Base-by-base conservation (phyloP, 768 basidiomycete genomes). In the Tubosaeta sp. region DNA sequence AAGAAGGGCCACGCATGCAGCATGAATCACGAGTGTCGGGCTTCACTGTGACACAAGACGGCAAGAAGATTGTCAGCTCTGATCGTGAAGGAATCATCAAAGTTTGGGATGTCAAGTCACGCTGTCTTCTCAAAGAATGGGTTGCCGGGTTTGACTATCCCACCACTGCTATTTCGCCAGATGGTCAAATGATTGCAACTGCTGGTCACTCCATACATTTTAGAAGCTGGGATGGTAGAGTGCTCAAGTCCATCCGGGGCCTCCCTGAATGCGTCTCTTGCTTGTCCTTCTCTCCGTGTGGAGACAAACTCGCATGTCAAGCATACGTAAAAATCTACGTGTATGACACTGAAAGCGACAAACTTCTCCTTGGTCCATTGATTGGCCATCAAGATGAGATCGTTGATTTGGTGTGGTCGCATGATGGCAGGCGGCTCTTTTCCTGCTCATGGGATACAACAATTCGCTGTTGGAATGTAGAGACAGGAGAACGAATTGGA, bases 381-480 rank as follows among this genome's bases (percentile, higher is more conserved):
- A 26, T 27, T 16, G 50, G 42, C n/a, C 54, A 52, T 13, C 13
- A 11, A 3, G 11, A 37, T 6, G 1, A 3, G 8, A 31, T 10
- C 45, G 35, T 22, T 22, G 22, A 3, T 22, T 22, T 51, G 3
- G 4, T 43, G 26, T 55, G 54, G 54, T 47, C 54, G 6, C 46
- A 25, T 6, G 54, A 55, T 46, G 50, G 50, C 22, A 37, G 16
- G 1, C 41, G 11, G 35, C 19, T 55, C 43, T 55, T 51, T n/a
- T 55, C 54, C 22, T 17, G 35, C 12, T 53, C 52, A 2, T 1
- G 13, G 14, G 39, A 43, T 32, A 3, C n/a, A 33, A 43, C 46
- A 5, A 52, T 52, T 13, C 33, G 33, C 7, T 47, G 25, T 22
- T 48, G 51, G 51, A 43, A 31, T 14, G 17, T 12, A 1, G 6